phyloP scores from a whole-genome alignment of 805 yeast species.

The Saturnispora diversa region DNA sequence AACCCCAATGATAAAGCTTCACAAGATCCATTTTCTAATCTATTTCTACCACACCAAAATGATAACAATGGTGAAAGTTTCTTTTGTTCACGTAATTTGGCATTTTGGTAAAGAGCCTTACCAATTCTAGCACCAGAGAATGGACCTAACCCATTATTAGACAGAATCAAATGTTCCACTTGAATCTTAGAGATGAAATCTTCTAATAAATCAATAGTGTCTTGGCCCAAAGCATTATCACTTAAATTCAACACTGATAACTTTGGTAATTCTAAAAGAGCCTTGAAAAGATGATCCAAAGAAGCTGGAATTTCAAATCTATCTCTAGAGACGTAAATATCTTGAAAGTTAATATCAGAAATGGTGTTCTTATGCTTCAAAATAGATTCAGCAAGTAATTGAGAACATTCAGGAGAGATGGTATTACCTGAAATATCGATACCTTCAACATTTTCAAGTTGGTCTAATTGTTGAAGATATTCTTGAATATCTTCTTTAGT shows the following conservation, averaged over 20 bases:
- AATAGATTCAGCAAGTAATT: conserved; percentile 53
- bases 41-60: conserved; percentile 93
- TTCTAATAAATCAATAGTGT: conserved; percentile 87
- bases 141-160: conserved; percentile 98
- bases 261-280: conserved; percentile 58
- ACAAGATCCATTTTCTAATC: conserved; percentile 92
- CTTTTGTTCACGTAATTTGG: conserved; percentile 36
- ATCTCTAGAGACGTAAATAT: conserved; percentile 88
- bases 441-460: conserved; percentile 35
- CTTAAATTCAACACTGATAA: conserved; percentile 72
- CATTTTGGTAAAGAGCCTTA: conserved; percentile 65
- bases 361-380: conserved; percentile 36
- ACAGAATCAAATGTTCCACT: conserved; percentile 75
- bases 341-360: conserved; percentile 76
- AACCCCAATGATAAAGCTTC: conserved; percentile 78
- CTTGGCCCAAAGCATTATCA: conserved; percentile 96
- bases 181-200: conserved; percentile 61
- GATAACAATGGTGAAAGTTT: conserved; percentile 53
- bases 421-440: conserved; percentile 90
- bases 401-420: conserved; percentile 83
- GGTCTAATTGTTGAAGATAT: conserved; percentile 49
- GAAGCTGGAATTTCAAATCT: conserved; percentile 91
- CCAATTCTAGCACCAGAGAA: conserved; percentile 95
- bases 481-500: conserved; percentile 63
- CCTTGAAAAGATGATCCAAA: conserved; percentile 62